Conservation (phyloP, 352 stramenopile species). For the Thalassiosira ordinaria region DNA sequence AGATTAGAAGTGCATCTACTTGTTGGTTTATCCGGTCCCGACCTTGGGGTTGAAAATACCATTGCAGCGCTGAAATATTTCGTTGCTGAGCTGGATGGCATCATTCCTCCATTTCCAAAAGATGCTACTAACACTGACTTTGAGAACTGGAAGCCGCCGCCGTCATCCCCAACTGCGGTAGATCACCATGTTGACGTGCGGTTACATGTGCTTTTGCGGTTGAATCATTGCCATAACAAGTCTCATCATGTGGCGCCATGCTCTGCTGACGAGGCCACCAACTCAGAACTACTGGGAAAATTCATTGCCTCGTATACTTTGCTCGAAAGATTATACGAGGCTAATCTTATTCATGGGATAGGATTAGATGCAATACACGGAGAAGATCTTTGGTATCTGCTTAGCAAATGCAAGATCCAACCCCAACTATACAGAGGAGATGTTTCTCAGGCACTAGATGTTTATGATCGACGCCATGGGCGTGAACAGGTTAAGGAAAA, state of each 20-base stretch:
- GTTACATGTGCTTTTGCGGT: slow-evolving; percentile 48
- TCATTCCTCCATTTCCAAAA: slow-evolving; percentile 44
- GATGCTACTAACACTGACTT: slow-evolving; percentile 31
- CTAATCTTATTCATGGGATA: slow-evolving; percentile 45
- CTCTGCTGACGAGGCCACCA: slow-evolving; percentile 12
- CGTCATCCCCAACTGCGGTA: slow-evolving; percentile 10
- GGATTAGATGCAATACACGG: slow-evolving; percentile 35
- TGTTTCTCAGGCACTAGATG: slow-evolving; percentile 42
- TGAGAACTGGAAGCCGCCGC: slow-evolving; percentile 13
- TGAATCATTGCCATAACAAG: slow-evolving; percentile 31
- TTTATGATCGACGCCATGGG: slow-evolving; percentile 26
- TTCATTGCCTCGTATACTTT: slow-evolving; percentile 43
- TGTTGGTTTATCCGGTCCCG: slow-evolving; percentile 31
- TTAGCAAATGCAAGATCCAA: slow-evolving; percentile 35
- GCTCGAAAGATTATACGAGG: slow-evolving; percentile 49
- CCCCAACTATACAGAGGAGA: slow-evolving; percentile 54
- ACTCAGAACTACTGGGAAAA: slow-evolving; percentile 28
- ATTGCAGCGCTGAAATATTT: slow-evolving; percentile 32
- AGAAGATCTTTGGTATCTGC: slow-evolving; percentile 43
- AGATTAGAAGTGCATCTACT: slow-evolving; percentile 57
- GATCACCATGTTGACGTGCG: slow-evolving; percentile 48
- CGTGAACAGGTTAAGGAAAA: slow-evolving; percentile 15
- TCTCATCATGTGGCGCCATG: slow-evolving; percentile 23
- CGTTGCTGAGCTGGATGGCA: slow-evolving; percentile 41
- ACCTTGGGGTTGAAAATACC: slow-evolving; percentile 48